Conservation (phyloP, 176 grass and related monocot genomes). For the Urochloa ruziziensis region DNA sequence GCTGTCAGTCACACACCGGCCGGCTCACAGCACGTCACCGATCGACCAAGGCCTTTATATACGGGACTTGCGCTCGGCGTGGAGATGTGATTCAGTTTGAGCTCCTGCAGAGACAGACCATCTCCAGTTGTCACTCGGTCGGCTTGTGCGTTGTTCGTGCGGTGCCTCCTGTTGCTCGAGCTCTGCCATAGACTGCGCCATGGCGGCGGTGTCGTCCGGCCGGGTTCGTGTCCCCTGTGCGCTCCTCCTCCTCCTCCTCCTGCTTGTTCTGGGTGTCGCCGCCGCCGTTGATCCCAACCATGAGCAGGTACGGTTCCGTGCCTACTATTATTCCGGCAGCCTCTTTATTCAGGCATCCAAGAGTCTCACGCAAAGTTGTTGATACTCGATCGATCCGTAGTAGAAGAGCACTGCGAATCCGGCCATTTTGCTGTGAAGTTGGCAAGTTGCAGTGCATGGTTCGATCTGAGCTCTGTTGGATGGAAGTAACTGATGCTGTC, state of each 20-base stretch:
- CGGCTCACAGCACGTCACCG: neutral
- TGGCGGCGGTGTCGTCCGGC: neutral
- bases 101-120: neutral
- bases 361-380: no score
- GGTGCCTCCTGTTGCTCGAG: neutral
- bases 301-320: neutral
- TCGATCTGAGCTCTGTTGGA: neutral
- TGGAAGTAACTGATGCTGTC: neutral
- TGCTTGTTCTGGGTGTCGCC: neutral
- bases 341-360: no score
- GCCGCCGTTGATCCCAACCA: neutral
- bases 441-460: neutral
- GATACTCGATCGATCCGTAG: no score
- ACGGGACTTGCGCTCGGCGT: neutral
- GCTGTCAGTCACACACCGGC: neutral
- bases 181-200: neutral
- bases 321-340: neutral
- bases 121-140: neutral
- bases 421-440: neutral
- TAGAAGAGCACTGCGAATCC: neutral
- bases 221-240: neutral
- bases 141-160: neutral
- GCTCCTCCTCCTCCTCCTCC: neutral
- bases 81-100: neutral
- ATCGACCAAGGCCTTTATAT: neutral